These are phyloP conservation scores for Hibiscus tridactylites DNA, from an alignment of 345 rosid species.

Conservation along the genomic window DNA sequence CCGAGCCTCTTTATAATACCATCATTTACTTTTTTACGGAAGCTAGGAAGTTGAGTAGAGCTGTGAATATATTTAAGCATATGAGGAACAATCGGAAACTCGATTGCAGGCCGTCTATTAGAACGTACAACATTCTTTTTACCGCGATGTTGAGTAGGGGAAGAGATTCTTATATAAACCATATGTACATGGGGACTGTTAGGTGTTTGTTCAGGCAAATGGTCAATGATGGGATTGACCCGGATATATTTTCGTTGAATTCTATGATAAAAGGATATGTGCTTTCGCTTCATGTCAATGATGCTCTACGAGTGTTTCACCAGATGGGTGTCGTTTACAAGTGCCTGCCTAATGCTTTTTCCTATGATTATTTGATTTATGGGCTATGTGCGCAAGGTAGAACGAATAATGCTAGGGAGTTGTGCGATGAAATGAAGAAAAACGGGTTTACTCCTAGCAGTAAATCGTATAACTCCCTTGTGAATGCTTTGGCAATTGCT, in stretches of 20 bases:
- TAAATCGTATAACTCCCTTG: slow-evolving; percentile 74
- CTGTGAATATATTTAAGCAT: slow-evolving; percentile 76
- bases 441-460: slow-evolving; percentile 66
- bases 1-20: slow-evolving; percentile 67
- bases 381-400: slow-evolving; percentile 85
- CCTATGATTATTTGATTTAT: slow-evolving; percentile 76
- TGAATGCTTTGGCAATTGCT: slow-evolving; percentile 64
- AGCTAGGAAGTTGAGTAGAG: slow-evolving; percentile 75
- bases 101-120: slow-evolving; percentile 66
- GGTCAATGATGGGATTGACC: slow-evolving; percentile 70
- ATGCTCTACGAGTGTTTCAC: slow-evolving; percentile 86
- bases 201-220: slow-evolving; percentile 77
- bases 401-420: slow-evolving; percentile 63
- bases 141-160: slow-evolving; percentile 73
- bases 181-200: slow-evolving; percentile 73
- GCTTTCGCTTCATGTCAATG: slow-evolving; percentile 82
- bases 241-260: slow-evolving; percentile 59
- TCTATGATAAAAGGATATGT: slow-evolving; percentile 80
- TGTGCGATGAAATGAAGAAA: slow-evolving; percentile 65
- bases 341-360: slow-evolving; percentile 63
- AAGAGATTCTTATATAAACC: slow-evolving; percentile 58
- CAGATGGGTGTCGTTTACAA: slow-evolving; percentile 71
- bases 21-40: slow-evolving; percentile 62
- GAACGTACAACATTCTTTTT: slow-evolving; percentile 68
- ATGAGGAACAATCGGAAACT: slow-evolving; percentile 49